Percentiles rank a stretch among this genome's conserved stretches.
Evolutionary conservation across 2,329 filamentous ascomycete genomes (phyloP).

Genomic region (Westerdykella ornata): DNA sequence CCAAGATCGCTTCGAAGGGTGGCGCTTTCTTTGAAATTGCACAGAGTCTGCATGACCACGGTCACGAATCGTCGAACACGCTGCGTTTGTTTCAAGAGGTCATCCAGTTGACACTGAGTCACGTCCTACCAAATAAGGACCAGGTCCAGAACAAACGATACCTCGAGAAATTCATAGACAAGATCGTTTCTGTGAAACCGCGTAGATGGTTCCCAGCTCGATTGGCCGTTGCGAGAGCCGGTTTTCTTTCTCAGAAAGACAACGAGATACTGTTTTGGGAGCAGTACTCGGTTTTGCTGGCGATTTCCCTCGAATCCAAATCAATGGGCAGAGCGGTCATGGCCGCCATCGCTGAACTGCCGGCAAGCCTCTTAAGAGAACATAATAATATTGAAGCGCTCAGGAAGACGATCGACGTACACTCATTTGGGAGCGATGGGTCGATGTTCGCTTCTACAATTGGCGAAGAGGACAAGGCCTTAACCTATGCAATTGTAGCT

Average conservation of each 20-base stretch:
- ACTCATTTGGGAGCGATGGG: background rate
- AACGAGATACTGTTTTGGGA: slow-evolving; percentile 15
- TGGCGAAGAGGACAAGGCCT: background rate
- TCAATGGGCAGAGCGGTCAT: slow-evolving; percentile 9
- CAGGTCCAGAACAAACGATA: slow-evolving; percentile 30
- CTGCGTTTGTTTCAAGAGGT: slow-evolving; percentile 23
- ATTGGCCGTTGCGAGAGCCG: slow-evolving; percentile 24
- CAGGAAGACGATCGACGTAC: background rate
- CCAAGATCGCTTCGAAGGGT: slow-evolving; percentile 26
- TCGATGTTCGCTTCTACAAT: background rate
- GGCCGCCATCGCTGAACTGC: slow-evolving; percentile 26
- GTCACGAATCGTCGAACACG: slow-evolving; percentile 8
- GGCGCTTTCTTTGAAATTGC: slow-evolving; percentile 23
- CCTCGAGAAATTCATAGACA: slow-evolving; percentile 21
- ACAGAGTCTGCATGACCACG: slow-evolving; percentile 15
- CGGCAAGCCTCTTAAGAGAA: slow-evolving; percentile 12
- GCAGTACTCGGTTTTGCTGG: slow-evolving; percentile 20
- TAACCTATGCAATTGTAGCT: background rate
- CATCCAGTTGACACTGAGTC: slow-evolving; percentile 19
- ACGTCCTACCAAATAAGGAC: slow-evolving; percentile 30
- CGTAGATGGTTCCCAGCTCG: slow-evolving; percentile 17
- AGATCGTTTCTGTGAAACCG: slow-evolving; percentile 14
- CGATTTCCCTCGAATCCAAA: slow-evolving; percentile 13
- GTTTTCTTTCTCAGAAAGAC: slow-evolving; percentile 19
- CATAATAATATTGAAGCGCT: slow-evolving; percentile 1